phyloP scores from a whole-genome alignment of 768 basidiomycete genomes.

The Mycena amicta region DNA sequence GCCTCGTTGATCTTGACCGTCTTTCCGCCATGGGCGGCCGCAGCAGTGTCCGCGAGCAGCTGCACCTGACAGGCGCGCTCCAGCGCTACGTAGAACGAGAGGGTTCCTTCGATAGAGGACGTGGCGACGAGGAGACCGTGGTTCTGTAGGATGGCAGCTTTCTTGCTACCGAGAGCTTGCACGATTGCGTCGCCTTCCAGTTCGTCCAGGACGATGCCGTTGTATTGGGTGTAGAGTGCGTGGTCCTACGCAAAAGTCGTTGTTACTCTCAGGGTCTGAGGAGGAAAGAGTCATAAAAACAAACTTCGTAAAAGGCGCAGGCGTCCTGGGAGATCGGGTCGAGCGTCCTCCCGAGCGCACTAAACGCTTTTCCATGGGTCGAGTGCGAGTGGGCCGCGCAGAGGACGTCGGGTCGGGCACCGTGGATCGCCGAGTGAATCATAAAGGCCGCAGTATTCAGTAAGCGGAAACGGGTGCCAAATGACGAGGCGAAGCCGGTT shows the following conservation, averaged over 20 bases:
- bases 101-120: constrained; percentile 44
- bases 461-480: constrained; percentile 22
- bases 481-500: constrained; percentile 21
- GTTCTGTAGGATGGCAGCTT: constrained; percentile 47
- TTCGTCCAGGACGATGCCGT: constrained; percentile 50
- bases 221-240: constrained; percentile 47
- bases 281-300: not conserved
- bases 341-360: constrained; percentile 43
- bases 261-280: not conserved
- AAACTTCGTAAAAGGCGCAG: constrained; percentile 42
- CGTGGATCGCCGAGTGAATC: constrained; percentile 47
- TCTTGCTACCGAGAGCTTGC: constrained; percentile 41
- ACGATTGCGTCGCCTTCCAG: constrained; percentile 51
- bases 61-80: constrained; percentile 52
- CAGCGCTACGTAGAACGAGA: constrained; percentile 42
- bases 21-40: constrained; percentile 28
- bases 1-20: constrained; percentile 30
- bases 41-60: constrained; percentile 46
- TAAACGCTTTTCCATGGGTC: constrained; percentile 51
- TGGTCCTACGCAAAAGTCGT: constrained; percentile 28
- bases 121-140: constrained; percentile 46
- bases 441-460: constrained; percentile 37
- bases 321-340: constrained; percentile 49
- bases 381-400: constrained; percentile 53
- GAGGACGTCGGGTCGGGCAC: constrained; percentile 50